Base-by-base conservation (phyloP, 768 basidiomycete species). In the Gyrodon lividus region DNA sequence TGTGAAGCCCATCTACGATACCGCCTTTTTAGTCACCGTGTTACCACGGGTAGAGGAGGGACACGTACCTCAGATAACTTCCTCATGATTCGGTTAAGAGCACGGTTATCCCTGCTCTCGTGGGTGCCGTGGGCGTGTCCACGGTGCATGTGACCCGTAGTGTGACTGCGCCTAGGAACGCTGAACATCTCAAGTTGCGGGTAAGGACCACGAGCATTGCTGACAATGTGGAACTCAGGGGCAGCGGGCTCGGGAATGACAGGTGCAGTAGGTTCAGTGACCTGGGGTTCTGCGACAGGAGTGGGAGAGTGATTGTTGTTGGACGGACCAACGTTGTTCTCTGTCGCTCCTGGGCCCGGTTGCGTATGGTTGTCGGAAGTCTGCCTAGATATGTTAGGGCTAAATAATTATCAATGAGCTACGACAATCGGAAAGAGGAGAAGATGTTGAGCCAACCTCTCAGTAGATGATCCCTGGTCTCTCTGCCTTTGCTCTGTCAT, bases 1-100 rank as follows among this genome's bases (percentile, higher is more conserved):
- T 10, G 80, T 82, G 57, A 89, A 87, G n/a, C 87, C 87, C 87
- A 89, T 88, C 87, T 89, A 44, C 30, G 41, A 37, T 13, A 20
- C n/a, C n/a, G 38, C n/a, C 13, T 46, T 6, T 17, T 59, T 23
- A 51, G 19, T 42, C 48, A 60, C 17, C 62, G 59, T 34, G 24
- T 4, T 31, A 35, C 6, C 40, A 43, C 22, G 24, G 50, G 37
- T 10, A 39, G 33, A 50, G 46, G 9, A 28, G 43, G 33, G 39
- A 28, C 9, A 77, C 82, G 45, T 66, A 89, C 86, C 62, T 86
- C 87, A 48, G 78, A 77, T 14, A 90, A 71, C 58, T 81, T 78
- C 59, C 67, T 79, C 50, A 73, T 76, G 57, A 88, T 81, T 41
- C 82, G 74, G 45, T 72, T 68, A 8, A 77, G 56, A 22, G 78